phyloP scores from a whole-genome alignment of 495 filamentous ascomycete genomes.

The Cairneyella variabilis region DNA sequence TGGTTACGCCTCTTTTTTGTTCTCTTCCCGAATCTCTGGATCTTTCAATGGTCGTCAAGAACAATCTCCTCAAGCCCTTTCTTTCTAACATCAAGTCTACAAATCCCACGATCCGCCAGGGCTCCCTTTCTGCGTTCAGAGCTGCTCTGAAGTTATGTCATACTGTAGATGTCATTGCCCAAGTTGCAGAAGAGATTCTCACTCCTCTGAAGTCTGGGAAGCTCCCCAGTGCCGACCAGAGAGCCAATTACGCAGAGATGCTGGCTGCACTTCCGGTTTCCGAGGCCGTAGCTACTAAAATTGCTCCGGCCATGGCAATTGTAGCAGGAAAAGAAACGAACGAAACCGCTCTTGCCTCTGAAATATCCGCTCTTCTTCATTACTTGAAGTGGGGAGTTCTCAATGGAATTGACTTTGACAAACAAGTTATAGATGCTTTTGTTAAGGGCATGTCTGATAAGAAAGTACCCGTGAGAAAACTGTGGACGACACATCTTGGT shows the following conservation, averaged over 20 bases:
- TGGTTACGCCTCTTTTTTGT: constrained; percentile 65
- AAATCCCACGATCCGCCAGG: constrained; percentile 70
- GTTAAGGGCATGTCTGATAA: constrained; percentile 84
- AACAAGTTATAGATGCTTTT: constrained; percentile 63
- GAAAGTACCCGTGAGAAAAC: constrained; percentile 66
- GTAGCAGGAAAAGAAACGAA: constrained; percentile 78
- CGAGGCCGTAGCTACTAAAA: constrained; percentile 52
- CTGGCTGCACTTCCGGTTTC: constrained; percentile 58
- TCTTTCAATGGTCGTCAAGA: constrained; percentile 65
- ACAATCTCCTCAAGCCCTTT: constrained; percentile 76
- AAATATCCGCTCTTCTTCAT: constrained; percentile 61
- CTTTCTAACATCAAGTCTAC: constrained; percentile 86
- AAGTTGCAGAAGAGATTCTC: constrained; percentile 72
- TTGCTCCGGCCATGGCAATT: constrained; percentile 61
- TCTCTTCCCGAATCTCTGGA: constrained; percentile 69
- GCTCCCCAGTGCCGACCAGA: constrained; percentile 74
- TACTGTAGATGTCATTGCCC: constrained; percentile 51
- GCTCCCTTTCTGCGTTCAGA: constrained; percentile 67
- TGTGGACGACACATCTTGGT: constrained; percentile 74
- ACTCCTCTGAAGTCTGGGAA: constrained; percentile 76
- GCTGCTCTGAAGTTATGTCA: constrained; percentile 56
- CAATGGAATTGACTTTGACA: constrained; percentile 54
- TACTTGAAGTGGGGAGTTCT: constrained; percentile 56
- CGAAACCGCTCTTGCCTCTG: constrained; percentile 73
- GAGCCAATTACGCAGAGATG: constrained; percentile 74